Evolutionary conservation across 176 grass and related monocot genomes (phyloP), one percentile per base, ranked within the genome.

Genomic region (Carex cristatella): DNA sequence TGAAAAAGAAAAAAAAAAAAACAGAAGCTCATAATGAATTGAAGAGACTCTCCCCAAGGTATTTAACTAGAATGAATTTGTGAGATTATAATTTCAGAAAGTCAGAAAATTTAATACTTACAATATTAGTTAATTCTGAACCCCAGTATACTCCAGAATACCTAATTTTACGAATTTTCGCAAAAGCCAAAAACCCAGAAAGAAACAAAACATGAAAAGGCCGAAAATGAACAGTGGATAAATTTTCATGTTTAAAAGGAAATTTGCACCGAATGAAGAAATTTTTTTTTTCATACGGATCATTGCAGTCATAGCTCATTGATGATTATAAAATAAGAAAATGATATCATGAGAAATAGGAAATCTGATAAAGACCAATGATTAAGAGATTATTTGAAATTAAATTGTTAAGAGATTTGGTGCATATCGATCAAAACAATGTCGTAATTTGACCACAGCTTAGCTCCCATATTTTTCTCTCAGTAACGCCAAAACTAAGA

Each of bases 131-230:
- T 6, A 30, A 77, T 78, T 78, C 28, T 55, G 27, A 53, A 8
- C 51, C 23, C 23, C 49, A 35, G 27, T 12, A 56, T 33, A 12
- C 2, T 78, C 28, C 27, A 78, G 56, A 77, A 19, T 54, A 53
- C 70, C 15, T 57, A 7, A 77, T 56, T 57, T 77, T 33, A 30
- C 33, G 13, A 57, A 1, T 11, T 32, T 16, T 33, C 28, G 57
- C 28, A 57, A 56, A 78, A 57, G 51, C 74, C 74, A 79, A 35
- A 18, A 79, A 18, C 1, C 1, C 10, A 58, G 51, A 57, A 79
- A 57, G 51, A 57, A 79, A 79, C 30, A 58, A 79, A 79, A 58
- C 74, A 79, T 79, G 74, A 27, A 58, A 79, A 79, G 16, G 11
- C 51, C 51, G 16, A 9, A 77, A 78, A 78, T 18, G 10, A 78